Evolutionary conservation across 768 basidiomycete species (phyloP), one percentile per base, ranked within the genome.

Genomic region (Cystobasidium ongulense): DNA sequence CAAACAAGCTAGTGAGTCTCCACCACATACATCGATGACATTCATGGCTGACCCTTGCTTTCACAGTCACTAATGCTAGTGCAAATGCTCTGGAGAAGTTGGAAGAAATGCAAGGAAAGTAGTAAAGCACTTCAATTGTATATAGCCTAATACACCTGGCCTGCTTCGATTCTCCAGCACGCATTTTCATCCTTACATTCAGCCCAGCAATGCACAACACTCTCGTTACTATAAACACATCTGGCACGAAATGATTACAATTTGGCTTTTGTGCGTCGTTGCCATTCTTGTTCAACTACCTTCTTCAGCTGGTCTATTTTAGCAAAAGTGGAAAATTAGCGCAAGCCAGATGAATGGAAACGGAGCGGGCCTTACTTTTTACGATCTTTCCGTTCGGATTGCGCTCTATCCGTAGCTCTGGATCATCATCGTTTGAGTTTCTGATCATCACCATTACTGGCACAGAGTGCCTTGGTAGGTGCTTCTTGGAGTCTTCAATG

Each of bases 381-480:
- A 78, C 17, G 29, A 76, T 66, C 62, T 79, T 79, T 13, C 78
- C 78, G 57, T 75, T 77, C 46, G 77, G 74, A 52, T 78, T 78
- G 46, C 73, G 50, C 29, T 74, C 64, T 38, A 74, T 53, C 25
- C 72, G 72, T 17, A 64, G 50, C 27, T 63, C 62, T n/a, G 17
- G 21, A 50, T 18, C 39, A 4, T 74, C 21, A 1, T 65, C 52
- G 5, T 65, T 61, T 5, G 38, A 18, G 1, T 18, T 1, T 3
- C 46, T 53, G 63, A 77, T 57, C 18, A 79, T 10, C 50, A 79
- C 36, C 27, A 78, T 29, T 0, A 77, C 75, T 0, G 78, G 78
- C 17, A 76, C 50, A 29, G 63, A 66, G 43, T 78, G 77, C 27
- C 50, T 59, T 17, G 77, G 77, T 1, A 79, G 39, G 1, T 38